A percentile compares a stretch with the other conserved stretches of the same genome.
phyloP scores from a whole-genome alignment of 129 eudicot species.

The Escallonia herrerae region DNA sequence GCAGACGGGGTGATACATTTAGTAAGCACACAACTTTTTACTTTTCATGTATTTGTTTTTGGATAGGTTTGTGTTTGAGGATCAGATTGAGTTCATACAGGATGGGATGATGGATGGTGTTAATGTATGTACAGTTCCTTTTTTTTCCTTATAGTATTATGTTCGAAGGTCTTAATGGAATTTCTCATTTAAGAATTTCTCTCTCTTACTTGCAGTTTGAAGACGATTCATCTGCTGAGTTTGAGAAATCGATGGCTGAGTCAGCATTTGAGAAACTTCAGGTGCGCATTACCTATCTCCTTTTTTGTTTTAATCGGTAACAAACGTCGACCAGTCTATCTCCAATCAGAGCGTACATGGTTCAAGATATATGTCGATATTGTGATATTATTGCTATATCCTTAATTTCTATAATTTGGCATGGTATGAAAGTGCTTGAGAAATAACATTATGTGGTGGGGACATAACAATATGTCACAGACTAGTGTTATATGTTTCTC shows the following conservation, averaged over 20 bases:
- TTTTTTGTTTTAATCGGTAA: not conserved
- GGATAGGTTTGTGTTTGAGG: slow-evolving; percentile 83
- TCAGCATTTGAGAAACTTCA: slow-evolving; percentile 84
- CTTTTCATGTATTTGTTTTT: not conserved
- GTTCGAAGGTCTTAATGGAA: not conserved
- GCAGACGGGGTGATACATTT: not conserved
- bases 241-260: slow-evolving; percentile 46
- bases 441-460: not conserved
- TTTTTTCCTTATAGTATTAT: not conserved
- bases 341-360: too few species aligned
- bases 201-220: slow-evolving; percentile 44
- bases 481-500: not conserved
- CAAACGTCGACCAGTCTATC: too few species aligned
- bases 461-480: too few species aligned
- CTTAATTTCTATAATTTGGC: not conserved
- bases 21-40: not conserved
- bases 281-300: slow-evolving; percentile 32
- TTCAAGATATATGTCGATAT: too few species aligned
- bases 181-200: slow-evolving; percentile 7
- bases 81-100: slow-evolving; percentile 88
- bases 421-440: too few species aligned
- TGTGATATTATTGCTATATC: too few species aligned
- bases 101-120: slow-evolving; percentile 81
- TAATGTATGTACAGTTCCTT: slow-evolving; percentile 39
- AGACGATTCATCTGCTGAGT: slow-evolving; percentile 35